These are phyloP conservation scores for Sistotremastrum niveocremeum DNA, from an alignment of 768 basidiomycete species.

Conservation along the genomic window DNA sequence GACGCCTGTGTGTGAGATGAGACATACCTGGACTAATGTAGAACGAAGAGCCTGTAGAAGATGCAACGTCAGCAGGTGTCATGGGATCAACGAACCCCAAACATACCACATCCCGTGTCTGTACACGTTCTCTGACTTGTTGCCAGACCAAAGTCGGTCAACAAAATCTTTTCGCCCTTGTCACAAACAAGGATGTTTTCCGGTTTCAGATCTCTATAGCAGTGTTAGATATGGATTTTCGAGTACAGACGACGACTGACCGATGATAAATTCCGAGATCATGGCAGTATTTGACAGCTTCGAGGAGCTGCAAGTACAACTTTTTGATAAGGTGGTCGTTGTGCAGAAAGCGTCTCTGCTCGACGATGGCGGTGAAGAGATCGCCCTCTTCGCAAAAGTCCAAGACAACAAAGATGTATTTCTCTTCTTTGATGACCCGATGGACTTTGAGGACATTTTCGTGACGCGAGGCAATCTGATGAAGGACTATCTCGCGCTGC, in stretches of 20 bases:
- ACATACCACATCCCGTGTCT: slow-evolving; percentile 39
- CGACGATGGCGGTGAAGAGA: slow-evolving; percentile 58
- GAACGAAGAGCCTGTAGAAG: slow-evolving; percentile 24
- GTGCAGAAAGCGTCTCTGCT: slow-evolving; percentile 34
- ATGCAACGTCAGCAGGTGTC: not conserved
- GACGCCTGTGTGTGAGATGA: not conserved
- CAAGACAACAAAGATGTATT: slow-evolving; percentile 54
- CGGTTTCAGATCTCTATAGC: slow-evolving; percentile 24
- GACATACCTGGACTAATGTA: slow-evolving; percentile 62
- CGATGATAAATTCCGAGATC: slow-evolving; percentile 62
- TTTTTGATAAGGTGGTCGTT: slow-evolving; percentile 49
- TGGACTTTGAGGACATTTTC: slow-evolving; percentile 54
- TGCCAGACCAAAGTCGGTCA: slow-evolving; percentile 73
- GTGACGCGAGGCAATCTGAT: slow-evolving; percentile 33
- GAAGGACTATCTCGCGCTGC: slow-evolving; percentile 52
- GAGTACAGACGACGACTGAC: slow-evolving; percentile 20
- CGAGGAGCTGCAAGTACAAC: slow-evolving; percentile 67
- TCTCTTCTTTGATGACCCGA: slow-evolving; percentile 43
- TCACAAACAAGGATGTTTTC: slow-evolving; percentile 32
- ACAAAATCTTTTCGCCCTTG: slow-evolving; percentile 35
- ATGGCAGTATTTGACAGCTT: slow-evolving; percentile 68
- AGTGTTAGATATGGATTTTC: slow-evolving; percentile 21
- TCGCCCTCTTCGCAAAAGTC: slow-evolving; percentile 50
- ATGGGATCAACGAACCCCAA: slow-evolving; percentile 19
- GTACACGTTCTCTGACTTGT: slow-evolving; percentile 30